These are phyloP conservation scores for Henckelia pumila DNA, from an alignment of 257 asterid species.

Conservation along the genomic window DNA sequence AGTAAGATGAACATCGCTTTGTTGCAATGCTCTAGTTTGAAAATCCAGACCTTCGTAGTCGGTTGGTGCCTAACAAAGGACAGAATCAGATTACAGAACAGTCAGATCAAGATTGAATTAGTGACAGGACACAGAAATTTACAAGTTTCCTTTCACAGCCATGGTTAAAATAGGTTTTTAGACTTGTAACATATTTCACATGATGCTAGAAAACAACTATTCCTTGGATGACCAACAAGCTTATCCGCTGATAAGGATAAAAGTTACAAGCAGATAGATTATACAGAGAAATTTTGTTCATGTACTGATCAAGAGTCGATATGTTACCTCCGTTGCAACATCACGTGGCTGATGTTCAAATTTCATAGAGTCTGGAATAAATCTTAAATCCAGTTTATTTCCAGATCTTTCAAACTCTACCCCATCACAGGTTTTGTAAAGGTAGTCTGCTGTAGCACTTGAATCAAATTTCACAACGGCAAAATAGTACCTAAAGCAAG, in stretches of 20 bases:
- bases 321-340: conserved; percentile 74
- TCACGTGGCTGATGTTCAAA: conserved; percentile 86
- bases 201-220: background rate
- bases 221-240: background rate
- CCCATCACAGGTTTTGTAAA: conserved; percentile 83
- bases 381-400: conserved; percentile 84
- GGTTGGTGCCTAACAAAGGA: conserved; percentile 58
- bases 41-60: conserved; percentile 81
- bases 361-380: conserved; percentile 87
- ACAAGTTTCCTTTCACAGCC: no score
- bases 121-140: no score
- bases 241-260: background rate
- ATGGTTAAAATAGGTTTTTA: no score
- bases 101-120: background rate
- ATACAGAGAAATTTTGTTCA: background rate
- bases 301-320: background rate
- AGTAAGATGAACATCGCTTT: conserved; percentile 72
- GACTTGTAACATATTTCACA: background rate
- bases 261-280: background rate
- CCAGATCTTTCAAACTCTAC: conserved; percentile 92
- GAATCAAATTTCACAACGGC: conserved; percentile 95
- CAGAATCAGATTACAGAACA: conserved; percentile 20
- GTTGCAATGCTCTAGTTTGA: conserved; percentile 84
- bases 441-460: conserved; percentile 82
- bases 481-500: conserved; percentile 66